Evolutionary conservation across 2,329 filamentous ascomycete species (phyloP), one percentile per base, ranked within the genome.

Genomic region (Pseudogymnoascus sp.): DNA sequence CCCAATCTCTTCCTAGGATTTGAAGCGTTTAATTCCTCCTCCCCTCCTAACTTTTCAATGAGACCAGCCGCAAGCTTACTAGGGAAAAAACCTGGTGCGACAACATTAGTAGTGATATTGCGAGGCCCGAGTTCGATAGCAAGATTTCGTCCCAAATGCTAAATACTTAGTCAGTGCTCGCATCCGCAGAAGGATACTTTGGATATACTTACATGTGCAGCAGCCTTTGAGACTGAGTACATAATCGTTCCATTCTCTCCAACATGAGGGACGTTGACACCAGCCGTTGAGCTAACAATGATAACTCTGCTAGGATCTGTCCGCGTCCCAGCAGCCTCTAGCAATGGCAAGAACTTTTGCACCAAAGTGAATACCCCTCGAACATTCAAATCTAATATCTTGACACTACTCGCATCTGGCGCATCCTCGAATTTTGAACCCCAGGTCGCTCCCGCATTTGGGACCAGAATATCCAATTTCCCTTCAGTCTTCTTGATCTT

Each of bases 361-460:
- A 87, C 82, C 7, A 85, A 83, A 68, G 87, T 84, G 70, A 90
- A 90, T 3, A 90, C 83, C 40, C 84, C 86, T 76, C 88, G 86
- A 46, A 90, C 87, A 67, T 90, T 90, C 70, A 87, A 70, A 69
- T 89, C 84, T 79, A 89, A 83, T 50, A 90, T 86, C 72, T 88
- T 88, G 65, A 80, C 77, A 68, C 87, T 89, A 78, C 82, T 66
- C 74, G 77, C 72, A 82, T 85, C 38, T 79, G 85, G 73, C 82
- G 85, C 65, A 78, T 82, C 73, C 66, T 89, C 87, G 68, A 90
- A 89, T 26, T 78, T 77, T 64, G 81, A 83, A 3, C 88, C 87
- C 88, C 87, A 91, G 2, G 85, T 87, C 1, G 88, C 87, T 4
- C 88, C 88, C 0, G 88, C 88, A 71, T 90, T 90, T 9, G 87